Conservation (phyloP, 1,284 basidiomycete genomes). For the Xerocomus minutiporus region DNA sequence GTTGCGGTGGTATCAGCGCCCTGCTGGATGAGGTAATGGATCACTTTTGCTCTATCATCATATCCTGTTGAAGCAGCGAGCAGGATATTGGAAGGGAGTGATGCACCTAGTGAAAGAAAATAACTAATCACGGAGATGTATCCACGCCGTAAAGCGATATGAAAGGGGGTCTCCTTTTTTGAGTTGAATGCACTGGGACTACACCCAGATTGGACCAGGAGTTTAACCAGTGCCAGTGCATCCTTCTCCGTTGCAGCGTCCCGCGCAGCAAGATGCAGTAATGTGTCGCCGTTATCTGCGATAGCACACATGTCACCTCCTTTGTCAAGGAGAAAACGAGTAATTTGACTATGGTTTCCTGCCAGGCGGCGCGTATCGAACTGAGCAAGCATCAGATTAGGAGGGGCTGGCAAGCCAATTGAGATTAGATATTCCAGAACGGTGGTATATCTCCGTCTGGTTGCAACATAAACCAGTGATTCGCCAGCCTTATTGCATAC, state of each 20-base stretch:
- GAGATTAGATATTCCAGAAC: conserved; percentile 14
- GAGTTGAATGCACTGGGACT: not conserved
- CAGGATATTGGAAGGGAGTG: conserved; percentile 5
- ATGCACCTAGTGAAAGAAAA: conserved; percentile 1
- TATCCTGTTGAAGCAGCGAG: not conserved
- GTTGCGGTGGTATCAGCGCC: not conserved
- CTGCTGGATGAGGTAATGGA: not conserved
- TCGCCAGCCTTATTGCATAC: conserved; percentile 1
- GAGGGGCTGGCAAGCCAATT: not conserved
- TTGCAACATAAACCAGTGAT: conserved; percentile 3
- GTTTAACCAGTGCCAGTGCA: not conserved
- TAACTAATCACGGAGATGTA: not conserved
- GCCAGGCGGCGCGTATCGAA: not conserved
- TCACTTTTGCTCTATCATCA: not conserved
- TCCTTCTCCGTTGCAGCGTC: not conserved
- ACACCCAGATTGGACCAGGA: not conserved
- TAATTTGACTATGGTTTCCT: not conserved
- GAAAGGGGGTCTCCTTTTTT: not conserved
- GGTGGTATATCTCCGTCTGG: not conserved
- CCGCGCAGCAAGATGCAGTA: conserved; percentile 6
- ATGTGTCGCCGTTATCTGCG: not conserved
- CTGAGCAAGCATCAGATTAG: not conserved
- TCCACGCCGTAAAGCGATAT: conserved; percentile 2
- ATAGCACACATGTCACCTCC: conserved; percentile 3
- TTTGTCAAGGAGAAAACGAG: not conserved